Base-by-base conservation (phyloP, 202 grass and related monocot genomes). In the Saccharum hybrid region DNA sequence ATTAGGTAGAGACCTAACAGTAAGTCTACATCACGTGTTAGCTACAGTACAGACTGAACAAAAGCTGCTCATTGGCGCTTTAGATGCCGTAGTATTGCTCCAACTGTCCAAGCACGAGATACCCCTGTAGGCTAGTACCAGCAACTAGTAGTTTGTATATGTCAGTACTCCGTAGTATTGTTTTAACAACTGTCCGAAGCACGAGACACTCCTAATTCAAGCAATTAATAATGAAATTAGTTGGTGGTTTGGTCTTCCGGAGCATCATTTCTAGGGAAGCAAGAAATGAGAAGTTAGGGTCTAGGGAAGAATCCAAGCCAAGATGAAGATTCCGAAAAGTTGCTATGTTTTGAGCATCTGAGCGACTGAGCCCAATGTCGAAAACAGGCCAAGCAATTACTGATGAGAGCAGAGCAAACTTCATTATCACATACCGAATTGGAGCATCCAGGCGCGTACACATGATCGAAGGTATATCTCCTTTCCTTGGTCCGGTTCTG, bases 401-500 rank as follows among this genome's bases (percentile, higher is more conserved):
- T 66, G 15, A 46, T 51, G 30, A 74, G 69, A 60, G 43, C 54
- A 72, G 37, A 59, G 43, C 1, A 33, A 78, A 18, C 71, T 39
- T 48, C 30, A 36, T 6, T 10, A 72, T 1, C 71, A 85, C 87
- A 49, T 96, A 99, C 96, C 86, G 81, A 85, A 85, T 99, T 99
- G 18, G 87, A 82, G 89, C 91, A 92, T 19, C 91, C 93, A 10
- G 93, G 88, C n/a, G 89, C 88, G 48, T 88, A 99, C 34, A 99
- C 93, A 86, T 96, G 93, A 89, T 99, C 96, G 57, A 99, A 99
- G 87, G 83, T 94, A 30, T 96, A 99, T 89, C 88, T 90, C 70
- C 68, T 96, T 82, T 99, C 91, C 88, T 99, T 99, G 1, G 93
- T 96, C 62, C 96, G 75, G 88, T 99, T 99, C 80, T 99, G 96